phyloP scores from a whole-genome alignment of 163 green algal species.

The Coccomyxa subellipsoidea region DNA sequence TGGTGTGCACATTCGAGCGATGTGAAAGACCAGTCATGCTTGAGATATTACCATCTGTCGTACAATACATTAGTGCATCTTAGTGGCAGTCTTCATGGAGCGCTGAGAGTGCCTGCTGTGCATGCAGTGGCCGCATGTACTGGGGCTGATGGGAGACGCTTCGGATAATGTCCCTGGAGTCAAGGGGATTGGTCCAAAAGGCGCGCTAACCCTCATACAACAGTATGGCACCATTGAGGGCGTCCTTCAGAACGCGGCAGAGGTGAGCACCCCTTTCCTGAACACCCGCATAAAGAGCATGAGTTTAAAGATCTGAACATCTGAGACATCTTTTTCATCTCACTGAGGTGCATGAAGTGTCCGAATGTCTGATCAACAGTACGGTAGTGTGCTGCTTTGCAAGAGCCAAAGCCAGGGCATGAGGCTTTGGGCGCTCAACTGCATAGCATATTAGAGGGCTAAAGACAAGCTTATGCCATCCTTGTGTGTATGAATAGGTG shows the following conservation, averaged over 20 bases:
- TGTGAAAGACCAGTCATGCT: not conserved
- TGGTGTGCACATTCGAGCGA: not conserved
- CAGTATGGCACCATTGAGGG: slow-evolving; percentile 46
- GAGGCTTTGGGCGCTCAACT: not conserved
- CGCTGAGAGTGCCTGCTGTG: not conserved
- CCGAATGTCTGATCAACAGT: too few species aligned
- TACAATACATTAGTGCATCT: too few species aligned
- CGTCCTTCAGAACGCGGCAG: slow-evolving; percentile 27
- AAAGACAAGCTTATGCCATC: not conserved
- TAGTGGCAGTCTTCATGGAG: too few species aligned
- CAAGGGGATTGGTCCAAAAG: slow-evolving; percentile 55
- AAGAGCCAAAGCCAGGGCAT: too few species aligned
- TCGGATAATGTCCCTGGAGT: slow-evolving; percentile 73
- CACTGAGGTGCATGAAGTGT: too few species aligned
- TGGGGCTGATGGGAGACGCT: slow-evolving; percentile 62
- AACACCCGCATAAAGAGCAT: not conserved
- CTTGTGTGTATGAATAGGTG: not conserved
- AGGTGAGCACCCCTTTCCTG: slow-evolving; percentile 12
- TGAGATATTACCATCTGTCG: not conserved
- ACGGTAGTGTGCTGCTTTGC: too few species aligned
- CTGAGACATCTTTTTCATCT: not conserved
- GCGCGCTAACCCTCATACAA: slow-evolving; percentile 47
- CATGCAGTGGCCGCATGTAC: slow-evolving; percentile 57
- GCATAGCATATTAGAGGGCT: not conserved
- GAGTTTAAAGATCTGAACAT: not conserved